Evolutionary conservation across 768 basidiomycete species (phyloP).

Genomic region (Podaxis sp.): DNA sequence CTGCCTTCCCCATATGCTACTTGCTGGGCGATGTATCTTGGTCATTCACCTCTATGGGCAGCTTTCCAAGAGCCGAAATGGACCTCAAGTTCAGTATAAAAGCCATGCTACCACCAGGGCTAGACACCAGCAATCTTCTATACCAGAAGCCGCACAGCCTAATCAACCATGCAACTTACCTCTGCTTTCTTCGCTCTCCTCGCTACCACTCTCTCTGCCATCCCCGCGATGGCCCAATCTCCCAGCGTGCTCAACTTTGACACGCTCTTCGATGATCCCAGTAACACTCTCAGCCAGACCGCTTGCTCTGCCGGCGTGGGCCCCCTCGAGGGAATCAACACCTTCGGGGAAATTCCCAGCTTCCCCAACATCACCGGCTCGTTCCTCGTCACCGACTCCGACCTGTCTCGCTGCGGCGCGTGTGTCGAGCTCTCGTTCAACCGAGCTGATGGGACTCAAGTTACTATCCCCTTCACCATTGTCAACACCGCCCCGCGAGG

Average conservation of each 20-base stretch:
- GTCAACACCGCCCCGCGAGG: conserved; percentile 2
- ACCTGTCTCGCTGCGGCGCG: conserved; percentile 7
- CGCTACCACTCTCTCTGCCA: not conserved
- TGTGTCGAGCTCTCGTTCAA: conserved; percentile 2
- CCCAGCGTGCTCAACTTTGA: not conserved
- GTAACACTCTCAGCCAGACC: not conserved
- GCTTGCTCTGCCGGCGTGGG: conserved; percentile 9
- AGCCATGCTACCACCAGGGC: not conserved
- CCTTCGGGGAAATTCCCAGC: conserved; percentile 10
- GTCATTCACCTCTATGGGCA: not conserved
- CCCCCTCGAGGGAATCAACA: conserved; percentile 4
- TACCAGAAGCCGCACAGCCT: not conserved
- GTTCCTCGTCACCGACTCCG: not conserved
- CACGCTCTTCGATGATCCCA: not conserved
- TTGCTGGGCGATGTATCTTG: not conserved
- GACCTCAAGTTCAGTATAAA: not conserved
- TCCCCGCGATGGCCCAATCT: not conserved
- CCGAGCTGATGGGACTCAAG: conserved; percentile 1
- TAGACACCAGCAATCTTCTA: not conserved
- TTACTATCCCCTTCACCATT: conserved; percentile 6
- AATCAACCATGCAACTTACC: not conserved
- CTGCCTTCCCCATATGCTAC: not conserved
- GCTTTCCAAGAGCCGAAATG: not conserved
- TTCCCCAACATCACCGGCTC: conserved; percentile 11
- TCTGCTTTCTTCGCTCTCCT: not conserved